These are phyloP conservation scores for Phanerochaete sordida DNA, from an alignment of 768 basidiomycete genomes.

Conservation along the genomic window DNA sequence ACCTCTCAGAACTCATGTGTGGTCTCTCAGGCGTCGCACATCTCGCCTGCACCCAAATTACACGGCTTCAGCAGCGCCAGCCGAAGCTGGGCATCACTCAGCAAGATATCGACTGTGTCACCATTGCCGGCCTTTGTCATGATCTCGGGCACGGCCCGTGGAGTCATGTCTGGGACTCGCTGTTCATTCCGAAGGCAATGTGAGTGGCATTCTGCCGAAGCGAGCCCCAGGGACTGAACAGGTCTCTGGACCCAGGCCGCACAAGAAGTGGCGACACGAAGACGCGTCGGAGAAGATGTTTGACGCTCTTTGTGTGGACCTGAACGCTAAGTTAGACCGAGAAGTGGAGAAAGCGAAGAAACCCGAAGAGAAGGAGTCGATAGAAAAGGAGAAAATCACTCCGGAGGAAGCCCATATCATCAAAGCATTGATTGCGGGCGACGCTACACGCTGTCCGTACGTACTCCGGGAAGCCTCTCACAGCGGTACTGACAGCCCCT, in stretches of 20 bases:
- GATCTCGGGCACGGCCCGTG: conserved; percentile 86
- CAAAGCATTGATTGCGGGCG: conserved; percentile 77
- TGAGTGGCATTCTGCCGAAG: conserved; percentile 39
- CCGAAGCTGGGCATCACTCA: conserved; percentile 62
- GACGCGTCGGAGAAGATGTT: conserved; percentile 83
- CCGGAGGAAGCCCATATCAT: conserved; percentile 59
- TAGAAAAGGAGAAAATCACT: too few relatives aligned
- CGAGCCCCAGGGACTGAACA: too few relatives aligned
- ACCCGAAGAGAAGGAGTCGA: too few relatives aligned
- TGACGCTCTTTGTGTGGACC: conserved; percentile 55
- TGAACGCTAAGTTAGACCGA: conserved; percentile 43
- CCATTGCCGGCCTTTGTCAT: conserved; percentile 79
- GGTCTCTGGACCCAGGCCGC: conserved; percentile 32
- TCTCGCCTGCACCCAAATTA: conserved; percentile 62
- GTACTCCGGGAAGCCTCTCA: conserved; percentile 18
- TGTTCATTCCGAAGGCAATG: conserved; percentile 68
- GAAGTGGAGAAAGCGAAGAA: too few relatives aligned
- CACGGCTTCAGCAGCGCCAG: conserved; percentile 54
- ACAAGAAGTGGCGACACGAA: conserved; percentile 67
- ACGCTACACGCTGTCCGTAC: conserved; percentile 47
- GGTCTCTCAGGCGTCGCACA: conserved; percentile 60
- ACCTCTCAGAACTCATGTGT: not conserved
- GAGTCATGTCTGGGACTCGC: conserved; percentile 79
- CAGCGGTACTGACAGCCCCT: too few relatives aligned
- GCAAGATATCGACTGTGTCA: conserved; percentile 72